Conservation (phyloP, 2,329 filamentous ascomycete genomes). For the Gaeumannomyces tritici region DNA sequence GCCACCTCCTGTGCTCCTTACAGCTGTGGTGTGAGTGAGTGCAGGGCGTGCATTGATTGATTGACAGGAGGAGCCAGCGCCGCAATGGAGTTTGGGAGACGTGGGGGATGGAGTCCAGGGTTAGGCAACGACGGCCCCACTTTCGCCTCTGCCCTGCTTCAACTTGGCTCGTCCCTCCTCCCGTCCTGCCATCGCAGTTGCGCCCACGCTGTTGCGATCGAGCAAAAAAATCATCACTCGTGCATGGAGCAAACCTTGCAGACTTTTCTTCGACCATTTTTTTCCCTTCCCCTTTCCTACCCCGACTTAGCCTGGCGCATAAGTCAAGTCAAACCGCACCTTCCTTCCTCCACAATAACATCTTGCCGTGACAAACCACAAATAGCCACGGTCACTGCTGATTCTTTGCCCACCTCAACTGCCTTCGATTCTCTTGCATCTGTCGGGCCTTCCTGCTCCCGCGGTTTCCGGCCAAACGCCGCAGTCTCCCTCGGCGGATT, state of each 20-base stretch:
- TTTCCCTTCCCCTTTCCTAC: background rate
- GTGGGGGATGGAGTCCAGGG: background rate
- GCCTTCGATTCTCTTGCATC: background rate
- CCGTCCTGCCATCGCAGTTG: background rate
- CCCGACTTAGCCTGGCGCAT: slow-evolving; percentile 1
- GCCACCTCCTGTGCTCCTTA: too few relatives aligned
- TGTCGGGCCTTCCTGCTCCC: background rate
- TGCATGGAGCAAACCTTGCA: background rate
- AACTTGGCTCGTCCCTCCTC: background rate
- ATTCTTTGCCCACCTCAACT: background rate
- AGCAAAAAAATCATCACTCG: background rate
- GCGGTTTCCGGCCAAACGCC: background rate
- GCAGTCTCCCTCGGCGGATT: background rate
- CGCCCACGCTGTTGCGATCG: background rate
- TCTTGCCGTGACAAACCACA: background rate
- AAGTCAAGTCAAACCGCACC: background rate
- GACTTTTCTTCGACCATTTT: background rate
- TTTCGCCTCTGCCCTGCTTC: background rate
- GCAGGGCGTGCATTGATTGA: background rate
- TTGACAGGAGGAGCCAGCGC: background rate
- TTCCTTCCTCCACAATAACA: background rate
- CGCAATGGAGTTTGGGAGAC: background rate
- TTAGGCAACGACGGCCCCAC: background rate
- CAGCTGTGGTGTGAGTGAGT: background rate
- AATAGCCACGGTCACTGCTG: background rate